Base-by-base conservation (phyloP, 228 moss, liverwort and hornwort genomes). In the Sphagnum fallax region DNA sequence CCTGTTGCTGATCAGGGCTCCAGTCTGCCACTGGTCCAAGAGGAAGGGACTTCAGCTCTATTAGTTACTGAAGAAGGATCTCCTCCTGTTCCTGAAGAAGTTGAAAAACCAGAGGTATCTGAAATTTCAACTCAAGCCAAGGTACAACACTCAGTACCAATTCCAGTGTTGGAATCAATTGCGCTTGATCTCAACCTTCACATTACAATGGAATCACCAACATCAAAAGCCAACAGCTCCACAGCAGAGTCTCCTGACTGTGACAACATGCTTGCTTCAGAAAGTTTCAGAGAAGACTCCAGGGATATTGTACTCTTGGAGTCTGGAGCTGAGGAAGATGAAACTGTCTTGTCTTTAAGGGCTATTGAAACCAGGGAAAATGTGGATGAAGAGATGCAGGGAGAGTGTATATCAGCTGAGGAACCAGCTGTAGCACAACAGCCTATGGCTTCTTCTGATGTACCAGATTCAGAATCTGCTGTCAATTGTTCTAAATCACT, bases 401-500 rank as follows among this genome's bases (percentile, higher is more conserved):
- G 1, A 50, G 49, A 65, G 72, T 15, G 82, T 32, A 32, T 32
- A 32, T 32, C 32, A 32, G 32, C 32, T 32, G 32, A 32, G 32
- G 49, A 13, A 16, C 10, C 11, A 11, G 14, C 64, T 32, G 64
- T 11, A 11, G 14, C 64, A 18, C 6, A 32, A 49, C 11, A 64
- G 64, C 11, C 47, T 9, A 10, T 4, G 13, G 13, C 11, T 10
- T 65, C 64, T 15, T 32, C 49, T 11, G 64, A 65, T 32, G 32
- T 32, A 32, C 32, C 32, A 32, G 32, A 32, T 32, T 77, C 75
- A 10, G 73, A 68, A 62, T 60, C 82, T n/a, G 71, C 78, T 48
- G 75, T 75, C 12, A 76, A 68, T 12, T 79, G 73, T 1, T 67
- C 73, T 47, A 84, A 73, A 70, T 80, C 74, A 18, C 50, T 88